Evolutionary conservation across 345 rosid species (phyloP), one percentile per base, ranked within the genome.

Genomic region (Brassica incana): DNA sequence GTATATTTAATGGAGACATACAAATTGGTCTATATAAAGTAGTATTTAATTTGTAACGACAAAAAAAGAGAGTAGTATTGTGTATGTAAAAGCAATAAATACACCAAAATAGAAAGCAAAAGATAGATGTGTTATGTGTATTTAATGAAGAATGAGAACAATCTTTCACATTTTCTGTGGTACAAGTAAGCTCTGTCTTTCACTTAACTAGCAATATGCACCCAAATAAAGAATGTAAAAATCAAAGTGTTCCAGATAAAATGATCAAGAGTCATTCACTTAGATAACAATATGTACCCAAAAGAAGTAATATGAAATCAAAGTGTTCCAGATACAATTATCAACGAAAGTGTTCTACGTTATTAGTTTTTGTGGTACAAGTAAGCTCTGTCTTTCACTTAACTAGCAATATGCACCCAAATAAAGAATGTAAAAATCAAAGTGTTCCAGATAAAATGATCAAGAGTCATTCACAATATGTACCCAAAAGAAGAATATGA

Each of bases 11-110:
- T 70, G 18, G 58, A 12, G 59, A 16, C 33, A 56, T 27, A 56
- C 10, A 73, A 67, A 60, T 45, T 66, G 73, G 68, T 10, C 5
- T 43, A 4, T 14, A 20, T 60, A n/a, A 67, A 33, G 20, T 2
- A 45, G 52, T 68, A 50, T 60, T 54, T n/a, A n/a, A n/a, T n/a
- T n/a, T n/a, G 23, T 20, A 20, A 20, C 23, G 23, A 20, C 23
- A 20, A 20, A 20, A 20, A 20, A 20, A 20, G 1, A n/a, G n/a
- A 33, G 20, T 2, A 45, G 52, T 68, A 50, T 60, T 54, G 79
- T 73, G 16, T 72, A 73, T 73, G 82, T 75, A 80, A 75, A 80
- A 38, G 69, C 77, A 78, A 72, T 78, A 66, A 78, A 72, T 74
- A 62, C 32, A 16, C 36, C 18, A 18, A 40, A 12, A 29, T 54